Base-by-base conservation (phyloP, 208 protist species). In the Vickermania spadyakhi region DNA sequence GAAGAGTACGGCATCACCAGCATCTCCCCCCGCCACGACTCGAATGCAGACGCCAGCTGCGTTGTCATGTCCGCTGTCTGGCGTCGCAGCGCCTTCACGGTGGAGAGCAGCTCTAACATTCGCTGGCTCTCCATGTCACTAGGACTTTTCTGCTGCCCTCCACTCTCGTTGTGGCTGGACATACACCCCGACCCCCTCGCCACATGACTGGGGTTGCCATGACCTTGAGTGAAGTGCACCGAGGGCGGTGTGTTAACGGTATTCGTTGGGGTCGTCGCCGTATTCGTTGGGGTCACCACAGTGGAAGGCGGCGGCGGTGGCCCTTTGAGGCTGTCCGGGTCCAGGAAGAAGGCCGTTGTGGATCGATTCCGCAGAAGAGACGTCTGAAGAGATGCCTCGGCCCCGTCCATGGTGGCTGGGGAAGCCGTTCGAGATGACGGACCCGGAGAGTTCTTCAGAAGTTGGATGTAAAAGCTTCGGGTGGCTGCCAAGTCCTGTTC, bases 21-120 rank as follows among this genome's bases (percentile, higher is more conserved):
- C 36, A 18, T 18, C 11, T 45, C 18, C 11, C 11, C 7, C 11
- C 36, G 36, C 36, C 36, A 45, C 36, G 36, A 45, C 36, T 45
- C 36, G 36, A 45, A 45, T 7, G 36, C 36, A 45, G 36, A n/a
- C 36, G 36, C 18, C 36, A 45, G 36, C 36, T 45, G 36, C 18
- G 36, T n/a, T 45, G 52, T 45, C 25, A 73, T 58, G 13, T 68
- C 51, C 31, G 64, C 68, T 25, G 62, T 64, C 41, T 73, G 55
- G 2, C 23, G 52, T n/a, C 68, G 68, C 21, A 73, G 42, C 18
- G 22, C 52, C 14, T 59, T 55, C 22, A 73, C 57, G 14, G 54
- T 68, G 5, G 30, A 52, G 31, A 73, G 42, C 28, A 68, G 51
- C 28, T 64, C 28, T 51, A 66, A 42, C 3, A 42, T 58, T 11